Conservation (phyloP, 768 basidiomycete genomes). For the Tylopilus intermedius region DNA sequence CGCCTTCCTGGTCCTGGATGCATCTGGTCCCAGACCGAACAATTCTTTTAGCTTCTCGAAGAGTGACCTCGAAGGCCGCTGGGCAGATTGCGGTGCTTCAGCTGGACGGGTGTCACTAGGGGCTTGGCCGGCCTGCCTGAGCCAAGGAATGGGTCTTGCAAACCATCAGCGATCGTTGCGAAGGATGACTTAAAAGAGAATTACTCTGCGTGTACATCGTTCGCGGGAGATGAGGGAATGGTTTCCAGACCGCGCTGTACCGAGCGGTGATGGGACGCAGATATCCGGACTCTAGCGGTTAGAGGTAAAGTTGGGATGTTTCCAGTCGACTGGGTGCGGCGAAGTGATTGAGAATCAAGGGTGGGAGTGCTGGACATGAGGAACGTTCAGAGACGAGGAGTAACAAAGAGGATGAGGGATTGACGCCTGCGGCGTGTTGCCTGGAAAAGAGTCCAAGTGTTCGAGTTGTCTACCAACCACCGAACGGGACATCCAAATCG, state of each 20-base stretch:
- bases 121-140: slow-evolving; percentile 21
- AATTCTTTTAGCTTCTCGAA: slow-evolving; percentile 31
- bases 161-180: slow-evolving; percentile 18
- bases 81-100: slow-evolving; percentile 1
- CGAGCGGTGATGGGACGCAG: slow-evolving; percentile 27
- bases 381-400: slow-evolving; percentile 17
- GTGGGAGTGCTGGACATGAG: slow-evolving; percentile 25
- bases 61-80: slow-evolving; percentile 16
- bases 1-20: slow-evolving; percentile 47
- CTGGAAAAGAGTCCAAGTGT: slow-evolving; percentile 10
- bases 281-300: slow-evolving; percentile 27
- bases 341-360: slow-evolving; percentile 30
- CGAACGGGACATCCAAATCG: slow-evolving; percentile 16
- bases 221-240: slow-evolving; percentile 14
- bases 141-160: slow-evolving; percentile 21
- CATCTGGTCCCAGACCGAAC: slow-evolving; percentile 52
- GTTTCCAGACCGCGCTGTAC: slow-evolving; percentile 21
- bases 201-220: slow-evolving; percentile 17
- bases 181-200: slow-evolving; percentile 4
- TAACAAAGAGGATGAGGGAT: slow-evolving; percentile 20
- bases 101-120: slow-evolving; percentile 11
- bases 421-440: slow-evolving; percentile 27
- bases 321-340: slow-evolving; percentile 33
- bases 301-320: slow-evolving; percentile 26
- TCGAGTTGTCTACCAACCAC: slow-evolving; percentile 12